Evolutionary conservation across 371 early-diverging fungal genomes (phyloP), one percentile per base, ranked within the genome.

Genomic region (Dentiscutata heterogama): DNA sequence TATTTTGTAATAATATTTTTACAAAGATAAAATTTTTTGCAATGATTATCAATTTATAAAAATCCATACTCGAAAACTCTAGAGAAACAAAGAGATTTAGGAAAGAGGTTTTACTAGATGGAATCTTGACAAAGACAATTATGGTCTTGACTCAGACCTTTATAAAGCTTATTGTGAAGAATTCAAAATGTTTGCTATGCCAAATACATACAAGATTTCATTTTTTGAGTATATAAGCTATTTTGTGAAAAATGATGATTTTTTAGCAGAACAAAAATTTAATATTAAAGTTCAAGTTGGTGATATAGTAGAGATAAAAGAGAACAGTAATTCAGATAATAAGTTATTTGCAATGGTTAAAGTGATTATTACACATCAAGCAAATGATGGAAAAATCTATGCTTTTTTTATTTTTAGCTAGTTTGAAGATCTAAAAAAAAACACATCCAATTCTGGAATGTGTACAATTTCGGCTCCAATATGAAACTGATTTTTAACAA

Each of bases 261-360:
- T 6, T 39, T 39, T 39, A 39, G 6, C 39, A 39, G 39, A 39
- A 39, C 3, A 18, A 20, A 13, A 68, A 18, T 0, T 1, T 68
- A 16, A 68, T 68, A 39, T 68, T 42, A 42, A 29, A 67, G 29
- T 67, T 35, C 3, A 20, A n/a, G 68, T 68, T 68, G 68, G 68
- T 3, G 68, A 68, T 18, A 7, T 35, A 68, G 20, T 68, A 20
- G 68, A 42, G 18, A 6, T 68, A 42, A 20, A 68, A n/a, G 68
- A 22, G 27, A 35, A 1, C 39, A 20, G 39, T 5, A 14, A n/a
- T 39, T 8, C 0, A 20, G 4, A n/a, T 39, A 20, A 68, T 29
- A 5, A 2, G 3, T 29, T 3, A 6, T 64, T 16, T 31, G 14
- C 31, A 64, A 0, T 64, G 11, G 31, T 64, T 0, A 11, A 31